Conservation (phyloP, 257 asterid species). For the Primulina tabacum region DNA sequence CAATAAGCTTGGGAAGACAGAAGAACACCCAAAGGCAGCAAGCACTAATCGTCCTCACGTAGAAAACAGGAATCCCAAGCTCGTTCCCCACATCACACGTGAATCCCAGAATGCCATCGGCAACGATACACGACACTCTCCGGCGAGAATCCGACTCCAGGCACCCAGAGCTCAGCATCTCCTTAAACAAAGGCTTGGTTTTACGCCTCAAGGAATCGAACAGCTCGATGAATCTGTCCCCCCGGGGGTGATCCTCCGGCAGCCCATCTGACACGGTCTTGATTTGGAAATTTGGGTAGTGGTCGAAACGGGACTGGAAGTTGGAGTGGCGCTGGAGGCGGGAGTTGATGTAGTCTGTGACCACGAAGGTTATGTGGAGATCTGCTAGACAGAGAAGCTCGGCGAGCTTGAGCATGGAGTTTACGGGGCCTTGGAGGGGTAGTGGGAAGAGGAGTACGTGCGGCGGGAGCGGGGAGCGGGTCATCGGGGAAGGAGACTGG, state of each 20-base stretch:
- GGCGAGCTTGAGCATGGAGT: constrained; percentile 62
- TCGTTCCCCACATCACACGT: constrained; percentile 46
- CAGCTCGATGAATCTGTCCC: constrained; percentile 40
- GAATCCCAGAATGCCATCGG: constrained; percentile 47
- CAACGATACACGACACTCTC: constrained; percentile 34
- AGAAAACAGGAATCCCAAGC: constrained; percentile 39
- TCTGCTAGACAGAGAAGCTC: constrained; percentile 49
- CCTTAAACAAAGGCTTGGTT: constrained; percentile 42
- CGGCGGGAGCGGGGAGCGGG: constrained; percentile 18
- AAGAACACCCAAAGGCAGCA: constrained; percentile 47
- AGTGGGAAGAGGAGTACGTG: constrained; percentile 63
- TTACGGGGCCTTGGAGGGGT: constrained; percentile 70
- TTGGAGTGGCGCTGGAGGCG: constrained; percentile 45
- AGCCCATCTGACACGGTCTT: constrained; percentile 54
- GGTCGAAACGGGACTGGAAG: constrained; percentile 38
- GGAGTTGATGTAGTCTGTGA: constrained; percentile 42
- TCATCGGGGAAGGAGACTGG: constrained; percentile 14
- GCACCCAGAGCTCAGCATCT: constrained; percentile 28
- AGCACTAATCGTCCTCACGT: constrained; percentile 50
- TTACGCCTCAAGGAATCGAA: constrained; percentile 40
- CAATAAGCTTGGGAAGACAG: constrained; percentile 35
- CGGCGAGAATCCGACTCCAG: not conserved
- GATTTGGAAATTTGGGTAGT: constrained; percentile 42
- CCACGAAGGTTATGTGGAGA: constrained; percentile 48
- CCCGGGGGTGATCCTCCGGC: constrained; percentile 48